phyloP scores from a whole-genome alignment of 2,329 filamentous ascomycete species.

The Diaporthe destruens region DNA sequence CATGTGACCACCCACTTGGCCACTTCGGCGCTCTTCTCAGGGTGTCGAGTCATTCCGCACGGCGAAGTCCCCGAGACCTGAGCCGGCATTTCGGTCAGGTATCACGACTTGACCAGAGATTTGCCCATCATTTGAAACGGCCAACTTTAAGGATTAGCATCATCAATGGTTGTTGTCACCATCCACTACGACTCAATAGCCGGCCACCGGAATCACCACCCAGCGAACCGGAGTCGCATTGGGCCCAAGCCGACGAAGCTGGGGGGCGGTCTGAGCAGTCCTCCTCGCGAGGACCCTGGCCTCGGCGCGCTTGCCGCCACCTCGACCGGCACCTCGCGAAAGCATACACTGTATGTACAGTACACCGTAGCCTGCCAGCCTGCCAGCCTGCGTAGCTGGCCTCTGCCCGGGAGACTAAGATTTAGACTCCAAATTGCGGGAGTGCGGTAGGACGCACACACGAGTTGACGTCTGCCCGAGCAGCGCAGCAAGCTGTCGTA shows the following conservation, averaged over 20 bases:
- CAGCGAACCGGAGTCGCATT: slow-evolving; percentile 28
- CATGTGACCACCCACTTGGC: neutral
- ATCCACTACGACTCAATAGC: slow-evolving; percentile 27
- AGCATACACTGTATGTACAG: neutral
- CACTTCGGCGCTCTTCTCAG: slow-evolving; percentile 21
- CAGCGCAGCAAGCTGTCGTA: slow-evolving; percentile 1
- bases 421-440: slow-evolving; percentile 26
- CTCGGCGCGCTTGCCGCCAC: too few relatives aligned
- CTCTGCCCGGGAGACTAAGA: neutral
- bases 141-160: neutral
- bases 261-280: slow-evolving; percentile 21
- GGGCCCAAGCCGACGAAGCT: slow-evolving; percentile 6
- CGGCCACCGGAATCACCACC: slow-evolving; percentile 26
- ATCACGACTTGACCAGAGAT: slow-evolving; percentile 30
- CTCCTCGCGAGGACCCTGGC: neutral
- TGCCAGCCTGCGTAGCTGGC: neutral
- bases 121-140: slow-evolving; percentile 17
- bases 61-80: slow-evolving; percentile 26
- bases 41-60: slow-evolving; percentile 9
- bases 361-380: too few relatives aligned
- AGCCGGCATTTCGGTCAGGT: slow-evolving; percentile 30
- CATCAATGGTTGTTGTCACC: slow-evolving; percentile 16
- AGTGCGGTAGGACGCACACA: slow-evolving; percentile 21
- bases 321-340: slow-evolving; percentile 16
- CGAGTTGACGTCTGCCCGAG: neutral